phyloP scores from a whole-genome alignment of 2,329 filamentous ascomycete species.

The Xylaria sp. region DNA sequence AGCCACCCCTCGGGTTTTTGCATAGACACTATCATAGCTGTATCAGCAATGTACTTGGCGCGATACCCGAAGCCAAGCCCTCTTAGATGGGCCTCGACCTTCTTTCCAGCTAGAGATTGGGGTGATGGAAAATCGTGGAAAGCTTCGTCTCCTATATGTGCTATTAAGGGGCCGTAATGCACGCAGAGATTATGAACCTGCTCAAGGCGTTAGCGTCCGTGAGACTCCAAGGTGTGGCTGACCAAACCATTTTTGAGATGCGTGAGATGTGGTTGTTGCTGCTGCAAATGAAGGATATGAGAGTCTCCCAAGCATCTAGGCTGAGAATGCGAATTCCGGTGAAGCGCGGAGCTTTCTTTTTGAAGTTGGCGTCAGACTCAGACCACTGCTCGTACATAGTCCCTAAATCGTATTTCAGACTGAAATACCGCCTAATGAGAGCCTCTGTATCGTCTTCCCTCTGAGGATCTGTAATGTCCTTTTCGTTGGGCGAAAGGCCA shows the following conservation, averaged over 20 bases:
- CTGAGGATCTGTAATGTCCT: slow-evolving; percentile 20
- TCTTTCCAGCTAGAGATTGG: slow-evolving; percentile 69
- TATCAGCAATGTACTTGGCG: slow-evolving; percentile 89
- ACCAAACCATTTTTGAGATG: slow-evolving; percentile 86
- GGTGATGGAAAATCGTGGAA: slow-evolving; percentile 91
- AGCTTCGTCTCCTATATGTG: slow-evolving; percentile 68
- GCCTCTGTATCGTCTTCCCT: slow-evolving; percentile 74
- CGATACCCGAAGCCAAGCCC: slow-evolving; percentile 92
- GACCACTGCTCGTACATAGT: slow-evolving; percentile 89
- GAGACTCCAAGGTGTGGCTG: background rate
- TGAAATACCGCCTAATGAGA: slow-evolving; percentile 85
- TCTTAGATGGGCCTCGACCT: slow-evolving; percentile 81
- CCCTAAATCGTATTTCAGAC: slow-evolving; percentile 76
- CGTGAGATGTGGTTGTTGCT: slow-evolving; percentile 98
- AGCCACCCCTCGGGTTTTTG: slow-evolving; percentile 78
- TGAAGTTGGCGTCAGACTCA: slow-evolving; percentile 82
- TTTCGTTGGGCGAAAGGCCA: slow-evolving; percentile 43
- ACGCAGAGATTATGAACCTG: slow-evolving; percentile 84
- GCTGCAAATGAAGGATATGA: slow-evolving; percentile 96
- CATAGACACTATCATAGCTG: slow-evolving; percentile 74
- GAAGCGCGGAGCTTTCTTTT: slow-evolving; percentile 83
- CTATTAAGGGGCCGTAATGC: slow-evolving; percentile 82
- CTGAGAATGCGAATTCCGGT: slow-evolving; percentile 89
- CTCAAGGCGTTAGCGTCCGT: background rate
- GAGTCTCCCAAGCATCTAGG: slow-evolving; percentile 94